These are phyloP conservation scores for Aspergillus affinis DNA, from an alignment of 495 filamentous ascomycete species.

Conservation along the genomic window DNA sequence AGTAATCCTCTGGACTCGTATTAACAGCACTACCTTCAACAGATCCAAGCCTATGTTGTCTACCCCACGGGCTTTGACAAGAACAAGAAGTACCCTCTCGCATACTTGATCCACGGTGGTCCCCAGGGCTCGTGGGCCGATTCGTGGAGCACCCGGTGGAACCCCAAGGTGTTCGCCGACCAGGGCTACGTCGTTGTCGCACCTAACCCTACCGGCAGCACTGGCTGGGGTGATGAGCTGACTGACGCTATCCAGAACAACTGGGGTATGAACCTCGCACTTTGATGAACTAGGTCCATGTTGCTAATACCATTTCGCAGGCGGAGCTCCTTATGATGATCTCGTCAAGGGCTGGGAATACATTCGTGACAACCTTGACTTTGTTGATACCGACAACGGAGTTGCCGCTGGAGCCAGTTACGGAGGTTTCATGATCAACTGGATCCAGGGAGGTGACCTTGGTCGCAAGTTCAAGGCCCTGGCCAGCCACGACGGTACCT, in stretches of 20 bases:
- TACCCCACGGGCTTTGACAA: constrained; percentile 46
- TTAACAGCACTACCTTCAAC: not conserved
- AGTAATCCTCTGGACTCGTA: not conserved
- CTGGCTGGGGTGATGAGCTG: constrained; percentile 50
- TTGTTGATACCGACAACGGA: constrained; percentile 48
- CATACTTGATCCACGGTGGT: constrained; percentile 53
- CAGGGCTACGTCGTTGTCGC: constrained; percentile 58
- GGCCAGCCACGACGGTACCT: constrained; percentile 48
- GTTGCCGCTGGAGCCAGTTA: constrained; percentile 53
- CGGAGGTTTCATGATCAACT: constrained; percentile 58
- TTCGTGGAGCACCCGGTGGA: constrained; percentile 53
- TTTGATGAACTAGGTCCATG: not conserved
- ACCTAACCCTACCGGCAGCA: constrained; percentile 53
- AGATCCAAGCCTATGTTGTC: constrained; percentile 52
- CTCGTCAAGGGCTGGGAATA: constrained; percentile 52
- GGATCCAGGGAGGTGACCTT: constrained; percentile 55
- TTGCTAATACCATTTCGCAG: constrained; percentile 15
- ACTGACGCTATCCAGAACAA: constrained; percentile 46
- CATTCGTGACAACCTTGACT: constrained; percentile 46
- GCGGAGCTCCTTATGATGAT: constrained; percentile 53
- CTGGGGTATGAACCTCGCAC: constrained; percentile 39
- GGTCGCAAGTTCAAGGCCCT: constrained; percentile 55
- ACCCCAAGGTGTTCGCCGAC: constrained; percentile 53
- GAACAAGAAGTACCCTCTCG: constrained; percentile 50
- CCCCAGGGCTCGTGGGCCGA: constrained; percentile 51